Conservation (phyloP, 2,329 filamentous ascomycete species). For the Talaromyces sp. region DNA sequence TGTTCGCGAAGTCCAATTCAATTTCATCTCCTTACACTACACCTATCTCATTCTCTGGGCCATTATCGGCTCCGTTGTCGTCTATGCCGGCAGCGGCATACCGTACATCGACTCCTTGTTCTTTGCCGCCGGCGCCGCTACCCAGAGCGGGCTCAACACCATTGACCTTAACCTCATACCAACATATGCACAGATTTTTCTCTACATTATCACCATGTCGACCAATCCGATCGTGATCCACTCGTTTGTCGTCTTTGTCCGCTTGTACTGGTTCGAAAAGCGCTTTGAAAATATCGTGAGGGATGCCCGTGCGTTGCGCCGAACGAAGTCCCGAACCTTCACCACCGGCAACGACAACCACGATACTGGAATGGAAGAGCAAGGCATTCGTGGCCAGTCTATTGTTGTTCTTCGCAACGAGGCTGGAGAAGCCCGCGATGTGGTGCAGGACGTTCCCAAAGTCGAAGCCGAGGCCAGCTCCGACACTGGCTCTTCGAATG, state of each 20-base stretch:
- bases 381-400: constrained; percentile 31
- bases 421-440: constrained; percentile 24
- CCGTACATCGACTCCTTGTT: constrained; percentile 83
- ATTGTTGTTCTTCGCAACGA: constrained; percentile 36
- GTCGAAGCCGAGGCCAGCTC: constrained; percentile 21
- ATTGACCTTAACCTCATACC: constrained; percentile 60
- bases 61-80: constrained; percentile 69
- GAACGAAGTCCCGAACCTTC: constrained; percentile 54
- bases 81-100: constrained; percentile 64
- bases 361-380: constrained; percentile 29
- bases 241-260: constrained; percentile 81
- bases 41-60: constrained; percentile 72
- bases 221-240: constrained; percentile 83
- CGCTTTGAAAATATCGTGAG: constrained; percentile 79
- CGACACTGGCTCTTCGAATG: constrained; percentile 21
- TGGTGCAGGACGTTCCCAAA: constrained; percentile 17
- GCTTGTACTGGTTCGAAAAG: constrained; percentile 97
- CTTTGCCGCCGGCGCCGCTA: constrained; percentile 79
- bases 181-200: constrained; percentile 68
- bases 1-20: constrained; percentile 27
- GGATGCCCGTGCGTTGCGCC: constrained; percentile 64
- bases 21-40: constrained; percentile 52
- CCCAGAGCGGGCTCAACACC: constrained; percentile 90
- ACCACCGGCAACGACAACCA: constrained; percentile 43
- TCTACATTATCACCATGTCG: constrained; percentile 68